Evolutionary conservation across 306 rosid species (phyloP), one percentile per base, ranked within the genome.

Genomic region (Lithocarpus polystachyus): DNA sequence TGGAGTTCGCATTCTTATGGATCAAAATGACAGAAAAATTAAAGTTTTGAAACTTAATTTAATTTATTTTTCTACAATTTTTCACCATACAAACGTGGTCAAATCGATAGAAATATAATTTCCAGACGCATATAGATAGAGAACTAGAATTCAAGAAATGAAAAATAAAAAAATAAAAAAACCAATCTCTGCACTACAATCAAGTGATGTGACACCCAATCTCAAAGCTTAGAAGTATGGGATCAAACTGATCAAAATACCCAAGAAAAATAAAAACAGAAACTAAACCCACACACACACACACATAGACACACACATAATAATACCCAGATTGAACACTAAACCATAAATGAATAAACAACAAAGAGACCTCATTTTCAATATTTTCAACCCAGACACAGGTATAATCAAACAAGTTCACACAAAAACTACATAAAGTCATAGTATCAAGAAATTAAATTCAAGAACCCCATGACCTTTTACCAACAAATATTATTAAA

Each of bases 391-490:
- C 52, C 71, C 45, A 29, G 43, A 28, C 71, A 9, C 71, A 28
- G 5, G 31, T 64, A 22, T 31, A 29, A 31, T 17, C 22, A 18
- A 26, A 29, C 71, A 64, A 31, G 8, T 11, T 6, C 31, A 29
- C 37, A 15, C 51, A 8, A 7, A 17, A 23, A 24, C 48, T 14
- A 19, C 51, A 2, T 18, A 67, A 67, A 19, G 9, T 67, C 45
- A 37, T 35, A 35, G 15, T 11, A 18, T 17, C 52, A 35, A 4
- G 37, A 45, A 24, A 56, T 1, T 43, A 33, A 54, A 67, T 22
- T 77, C 68, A 56, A 45, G 33, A 65, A 77, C 64, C 53, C 48
- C 56, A 64, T 14, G 37, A 79, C 17, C 3, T 71, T 52, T 48
- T 12, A 29, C 9, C 20, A 23, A 35, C 57, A 37, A 61, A 29